A percentile compares a stretch with the other conserved stretches of the same genome.
Conservation (phyloP, 169 alveolate genomes). For the Eimeria tenella region DNA sequence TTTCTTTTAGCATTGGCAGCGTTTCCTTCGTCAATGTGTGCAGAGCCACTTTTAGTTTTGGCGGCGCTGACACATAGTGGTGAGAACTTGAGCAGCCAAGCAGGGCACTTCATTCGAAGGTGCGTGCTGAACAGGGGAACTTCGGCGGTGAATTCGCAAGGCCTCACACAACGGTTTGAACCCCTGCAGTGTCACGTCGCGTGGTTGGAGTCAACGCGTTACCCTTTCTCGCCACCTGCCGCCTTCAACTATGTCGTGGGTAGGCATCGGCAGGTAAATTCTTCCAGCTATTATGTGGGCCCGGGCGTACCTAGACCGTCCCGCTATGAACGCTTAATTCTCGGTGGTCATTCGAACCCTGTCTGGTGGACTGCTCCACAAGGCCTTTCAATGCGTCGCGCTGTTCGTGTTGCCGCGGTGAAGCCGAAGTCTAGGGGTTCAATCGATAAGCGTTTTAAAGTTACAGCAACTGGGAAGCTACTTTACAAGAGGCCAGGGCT, state of each 20-base stretch:
- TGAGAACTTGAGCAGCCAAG: no score
- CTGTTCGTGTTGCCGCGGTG: constrained; percentile 77
- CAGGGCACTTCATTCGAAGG: not conserved
- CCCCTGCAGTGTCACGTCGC: not conserved
- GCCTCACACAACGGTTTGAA: not conserved
- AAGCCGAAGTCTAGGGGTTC: constrained; percentile 90
- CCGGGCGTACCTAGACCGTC: not conserved
- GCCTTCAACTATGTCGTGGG: no score
- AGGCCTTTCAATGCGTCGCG: not conserved
- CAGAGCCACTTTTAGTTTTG: not conserved
- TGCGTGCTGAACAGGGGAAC: not conserved
- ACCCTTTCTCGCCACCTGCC: no score
- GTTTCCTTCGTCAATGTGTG: not conserved
- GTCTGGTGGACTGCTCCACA: not conserved
- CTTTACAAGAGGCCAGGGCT: constrained; percentile 87
- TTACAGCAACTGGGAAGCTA: constrained; percentile 90
- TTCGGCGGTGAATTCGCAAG: not conserved
- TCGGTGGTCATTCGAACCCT: not conserved
- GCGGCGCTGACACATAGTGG: no score
- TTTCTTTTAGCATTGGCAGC: not conserved
- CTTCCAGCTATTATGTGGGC: not conserved
- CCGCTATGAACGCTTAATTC: not conserved
- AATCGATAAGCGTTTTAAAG: constrained; percentile 88
- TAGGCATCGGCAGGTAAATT: no score
- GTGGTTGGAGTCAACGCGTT: no score